Evolutionary conservation across 257 asterid genomes (phyloP).

Genomic region (Plectranthus barbatus): DNA sequence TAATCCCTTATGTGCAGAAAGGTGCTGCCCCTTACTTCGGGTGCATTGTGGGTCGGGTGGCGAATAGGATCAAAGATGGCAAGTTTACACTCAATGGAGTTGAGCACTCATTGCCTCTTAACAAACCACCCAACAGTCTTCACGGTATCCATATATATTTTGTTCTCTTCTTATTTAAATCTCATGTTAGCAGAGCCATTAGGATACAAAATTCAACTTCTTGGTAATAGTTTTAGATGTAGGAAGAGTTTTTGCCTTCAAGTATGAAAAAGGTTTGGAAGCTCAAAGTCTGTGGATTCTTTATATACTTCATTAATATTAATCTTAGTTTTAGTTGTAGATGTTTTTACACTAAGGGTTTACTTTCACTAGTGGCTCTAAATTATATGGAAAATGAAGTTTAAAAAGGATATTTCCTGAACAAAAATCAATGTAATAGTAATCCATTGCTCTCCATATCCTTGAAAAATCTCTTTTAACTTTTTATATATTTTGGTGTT

Average conservation of each 20-base stretch:
- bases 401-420: too few species aligned
- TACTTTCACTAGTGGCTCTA: too few species aligned
- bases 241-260: neutral
- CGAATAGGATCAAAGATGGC: slow-evolving; percentile 90
- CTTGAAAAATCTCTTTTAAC: too few species aligned
- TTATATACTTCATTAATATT: neutral
- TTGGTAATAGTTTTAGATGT: neutral
- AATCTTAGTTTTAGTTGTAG: too few species aligned
- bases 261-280: neutral
- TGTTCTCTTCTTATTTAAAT: neutral
- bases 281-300: neutral
- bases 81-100: slow-evolving; percentile 67
- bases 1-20: slow-evolving; percentile 39
- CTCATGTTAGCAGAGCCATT: neutral
- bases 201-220: neutral
- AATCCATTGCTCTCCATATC: too few species aligned
- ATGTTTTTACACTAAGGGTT: too few species aligned
- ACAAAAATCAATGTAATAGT: too few species aligned
- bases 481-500: too few species aligned
- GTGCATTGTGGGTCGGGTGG: slow-evolving; percentile 97
- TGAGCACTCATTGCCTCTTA: slow-evolving; percentile 63
- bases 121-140: slow-evolving; percentile 91
- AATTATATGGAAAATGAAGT: too few species aligned
- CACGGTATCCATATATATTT: slow-evolving; percentile 46
- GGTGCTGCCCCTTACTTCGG: slow-evolving; percentile 91